Percentiles rank a stretch among this genome's conserved stretches.
Evolutionary conservation across 2,329 filamentous ascomycete genomes (phyloP).

Genomic region (Phymatotrichopsis omnivora): DNA sequence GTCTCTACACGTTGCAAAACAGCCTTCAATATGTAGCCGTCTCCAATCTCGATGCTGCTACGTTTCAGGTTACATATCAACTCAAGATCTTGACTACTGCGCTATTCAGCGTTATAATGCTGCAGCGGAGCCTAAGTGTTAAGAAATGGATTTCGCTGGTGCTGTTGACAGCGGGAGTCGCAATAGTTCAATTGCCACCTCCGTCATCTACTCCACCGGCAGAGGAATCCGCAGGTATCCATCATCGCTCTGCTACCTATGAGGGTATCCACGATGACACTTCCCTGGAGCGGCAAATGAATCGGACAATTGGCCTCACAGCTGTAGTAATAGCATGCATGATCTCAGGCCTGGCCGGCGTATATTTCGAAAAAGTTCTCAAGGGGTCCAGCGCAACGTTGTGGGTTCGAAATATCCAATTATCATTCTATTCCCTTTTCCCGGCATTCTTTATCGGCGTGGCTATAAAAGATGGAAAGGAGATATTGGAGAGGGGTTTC

Average conservation of each 20-base stretch:
- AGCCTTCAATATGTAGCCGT: constrained; percentile 87
- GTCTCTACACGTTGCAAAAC: constrained; percentile 84
- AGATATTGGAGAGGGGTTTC: constrained; percentile 75
- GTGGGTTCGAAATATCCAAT: constrained; percentile 90
- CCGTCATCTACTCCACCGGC: constrained; percentile 36
- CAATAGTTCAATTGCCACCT: constrained; percentile 69
- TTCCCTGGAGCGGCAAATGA: constrained; percentile 52
- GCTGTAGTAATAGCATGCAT: constrained; percentile 69
- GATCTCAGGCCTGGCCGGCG: constrained; percentile 74
- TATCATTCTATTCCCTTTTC: constrained; percentile 89
- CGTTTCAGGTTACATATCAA: constrained; percentile 89
- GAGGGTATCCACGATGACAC: constrained; percentile 65
- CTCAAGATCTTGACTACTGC: constrained; percentile 89
- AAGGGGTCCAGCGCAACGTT: constrained; percentile 78
- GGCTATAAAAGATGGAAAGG: constrained; percentile 73
- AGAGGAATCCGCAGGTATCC: constrained; percentile 23
- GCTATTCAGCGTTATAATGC: constrained; percentile 69
- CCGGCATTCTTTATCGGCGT: constrained; percentile 80
- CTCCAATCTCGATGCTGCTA: constrained; percentile 81
- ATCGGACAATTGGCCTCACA: constrained; percentile 65
- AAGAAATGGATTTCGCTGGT: constrained; percentile 74
- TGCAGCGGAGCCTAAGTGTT: constrained; percentile 58
- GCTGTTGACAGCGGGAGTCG: constrained; percentile 70
- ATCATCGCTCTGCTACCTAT: constrained; percentile 71
- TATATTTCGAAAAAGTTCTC: constrained; percentile 83